Evolutionary conservation across 2,329 filamentous ascomycete genomes (phyloP), one percentile per base, ranked within the genome.

Genomic region (Trichoderma koningii): DNA sequence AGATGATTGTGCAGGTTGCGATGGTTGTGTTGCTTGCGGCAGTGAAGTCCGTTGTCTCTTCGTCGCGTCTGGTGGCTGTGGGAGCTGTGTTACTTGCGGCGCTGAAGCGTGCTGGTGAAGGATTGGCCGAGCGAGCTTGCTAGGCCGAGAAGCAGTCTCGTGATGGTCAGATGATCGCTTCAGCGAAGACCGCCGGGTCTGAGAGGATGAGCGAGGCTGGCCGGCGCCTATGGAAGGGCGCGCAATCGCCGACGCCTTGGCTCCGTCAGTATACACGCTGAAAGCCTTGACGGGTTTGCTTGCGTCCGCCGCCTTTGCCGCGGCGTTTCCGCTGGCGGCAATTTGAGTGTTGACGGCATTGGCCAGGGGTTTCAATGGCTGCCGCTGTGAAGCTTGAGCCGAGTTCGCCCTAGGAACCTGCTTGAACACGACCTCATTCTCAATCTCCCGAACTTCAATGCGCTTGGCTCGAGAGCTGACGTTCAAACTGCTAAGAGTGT

Each of bases 401-500:
- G 77, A 74, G 71, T 72, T 78, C n/a, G 83, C 81, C 64, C 87
- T 84, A 30, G 89, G 87, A 63, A 86, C 84, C 62, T 90, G 88
- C 74, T 91, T 92, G 80, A 92, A 96, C 47, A 97, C 89, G 4
- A 96, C 89, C 73, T 97, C 93, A 73, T 98, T 98, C 76, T 98
- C 94, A 65, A 97, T 91, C 76, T 98, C 95, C 57, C 92, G 89
- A 12, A 97, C 90, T 76, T 98, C 94, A 70, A 98, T 97, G 73
- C 96, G 92, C 81, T 97, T 97, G 26, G 94, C 96, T 12, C 94
- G 86, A 59, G 95, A 97, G 72, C 93, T 95, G 73, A 98, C 95
- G 73, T 97, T 97, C 61, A 98, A 81, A 68, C 93, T 97, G 77
- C 92, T 96, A 6, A 97, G 83, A 0, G 94, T 97, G 75, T 98